phyloP scores from a whole-genome alignment of 805 yeast species.

The Kodamaea kaohsiungensis region DNA sequence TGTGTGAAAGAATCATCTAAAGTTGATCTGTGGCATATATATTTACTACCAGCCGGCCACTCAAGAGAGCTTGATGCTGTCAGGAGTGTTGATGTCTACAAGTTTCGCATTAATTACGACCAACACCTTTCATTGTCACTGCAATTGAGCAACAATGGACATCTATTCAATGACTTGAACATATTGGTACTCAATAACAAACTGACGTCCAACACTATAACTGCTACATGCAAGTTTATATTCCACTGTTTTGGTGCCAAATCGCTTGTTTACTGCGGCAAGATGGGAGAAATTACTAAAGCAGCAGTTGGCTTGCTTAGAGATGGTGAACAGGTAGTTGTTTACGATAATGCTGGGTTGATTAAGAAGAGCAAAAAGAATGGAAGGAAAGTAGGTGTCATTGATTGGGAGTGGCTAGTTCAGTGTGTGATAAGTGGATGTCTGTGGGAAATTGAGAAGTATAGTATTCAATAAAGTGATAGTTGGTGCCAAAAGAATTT shows the following conservation, averaged over 20 bases:
- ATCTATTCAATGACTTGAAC: constrained; percentile 29
- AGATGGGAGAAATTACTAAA: neutral
- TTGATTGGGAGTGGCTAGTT: constrained; percentile 67
- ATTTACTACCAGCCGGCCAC: constrained; percentile 72
- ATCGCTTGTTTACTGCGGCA: constrained; percentile 8
- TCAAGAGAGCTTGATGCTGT: constrained; percentile 46
- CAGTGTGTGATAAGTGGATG: constrained; percentile 52
- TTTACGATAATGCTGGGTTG: neutral
- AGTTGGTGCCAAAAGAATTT: too few relatives aligned
- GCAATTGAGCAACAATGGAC: constrained; percentile 45
- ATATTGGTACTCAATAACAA: constrained; percentile 37
- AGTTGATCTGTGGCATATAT: constrained; percentile 48
- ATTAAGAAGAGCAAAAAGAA: neutral
- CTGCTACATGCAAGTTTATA: constrained; percentile 42
- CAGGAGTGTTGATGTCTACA: constrained; percentile 51
- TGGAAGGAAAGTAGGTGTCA: constrained; percentile 20
- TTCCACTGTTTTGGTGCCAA: constrained; percentile 49
- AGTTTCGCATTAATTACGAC: constrained; percentile 41
- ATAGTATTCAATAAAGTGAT: neutral
- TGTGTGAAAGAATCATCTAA: constrained; percentile 34
- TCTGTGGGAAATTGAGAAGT: constrained; percentile 3
- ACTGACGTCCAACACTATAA: constrained; percentile 24
- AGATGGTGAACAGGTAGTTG: constrained; percentile 9
- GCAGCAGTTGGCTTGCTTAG: neutral
- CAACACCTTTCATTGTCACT: constrained; percentile 27